Evolutionary conservation across 345 rosid species (phyloP), one percentile per base, ranked within the genome.

Genomic region (Toxicodendron radicans): DNA sequence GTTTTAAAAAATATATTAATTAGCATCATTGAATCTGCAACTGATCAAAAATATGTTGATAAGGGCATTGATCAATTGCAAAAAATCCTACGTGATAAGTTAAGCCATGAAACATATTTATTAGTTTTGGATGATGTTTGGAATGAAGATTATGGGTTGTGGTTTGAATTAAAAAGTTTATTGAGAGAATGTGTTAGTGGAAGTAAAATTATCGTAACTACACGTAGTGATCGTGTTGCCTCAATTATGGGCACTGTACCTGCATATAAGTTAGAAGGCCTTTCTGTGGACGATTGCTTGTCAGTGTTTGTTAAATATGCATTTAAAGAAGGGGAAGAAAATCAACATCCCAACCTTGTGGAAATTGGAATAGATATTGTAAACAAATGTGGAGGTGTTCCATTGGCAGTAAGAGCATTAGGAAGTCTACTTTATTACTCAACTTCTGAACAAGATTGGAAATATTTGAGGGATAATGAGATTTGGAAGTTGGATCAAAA

Each of bases 381-480:
- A 3, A 13, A 48, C 1, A 48, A 48, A 48, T 48, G 52, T 12
- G 17, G 17, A 48, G 52, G 52, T 14, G 17, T 48, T 11, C 52
- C 17, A 10, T 3, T 48, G 17, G 17, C 52, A 48, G 4, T 11
- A 48, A 11, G 12, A 48, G 17, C 17, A 1, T 65, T 67, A n/a
- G 71, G 58, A 48, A 56, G 71, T 18, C 18, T 64, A 59, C 70
- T 2, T 66, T 81, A 10, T 81, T 78, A 5, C 76, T 78, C 5
- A 71, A 73, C 1, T 32, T n/a, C 0, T 12, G 52, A 48, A 48
- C 16, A 12, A 48, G 52, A 48, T 2, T 48, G 52, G 52, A 48
- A 10, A 13, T 0, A 3, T 14, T 11, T 48, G 52, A 48, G 52
- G 52, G 52, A 48, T 48, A 13, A 48, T 48, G 17, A 48, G 0